These are phyloP conservation scores for Dittrichia graveolens DNA, from an alignment of 129 eudicot genomes.

Conservation along the genomic window DNA sequence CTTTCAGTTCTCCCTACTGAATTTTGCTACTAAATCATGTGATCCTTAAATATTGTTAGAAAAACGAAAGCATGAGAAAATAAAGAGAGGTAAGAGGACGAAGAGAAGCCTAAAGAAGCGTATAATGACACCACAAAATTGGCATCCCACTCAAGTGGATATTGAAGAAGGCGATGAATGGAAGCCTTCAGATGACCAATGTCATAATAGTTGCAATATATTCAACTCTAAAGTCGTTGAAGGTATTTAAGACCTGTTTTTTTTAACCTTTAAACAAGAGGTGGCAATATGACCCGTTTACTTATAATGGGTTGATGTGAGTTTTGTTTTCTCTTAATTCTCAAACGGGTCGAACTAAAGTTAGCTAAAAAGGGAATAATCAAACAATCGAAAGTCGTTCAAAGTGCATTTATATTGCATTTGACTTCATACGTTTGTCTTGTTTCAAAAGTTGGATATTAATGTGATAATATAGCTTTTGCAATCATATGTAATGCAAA, in stretches of 20 bases:
- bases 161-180: neutral
- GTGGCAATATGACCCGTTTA: neutral
- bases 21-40: neutral
- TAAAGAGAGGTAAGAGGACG: conserved; percentile 7
- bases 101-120: conserved; percentile 5
- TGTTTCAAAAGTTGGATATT: no score
- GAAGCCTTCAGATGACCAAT: neutral
- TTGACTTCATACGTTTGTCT: no score
- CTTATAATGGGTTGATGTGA: neutral
- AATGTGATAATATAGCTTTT: no score
- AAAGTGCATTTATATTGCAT: no score
- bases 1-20: neutral
- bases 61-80: neutral
- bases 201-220: neutral
- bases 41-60: conserved; percentile 1
- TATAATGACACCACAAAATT: conserved; percentile 1
- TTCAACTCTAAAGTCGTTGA: conserved; percentile 1
- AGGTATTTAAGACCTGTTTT: neutral
- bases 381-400: no score
- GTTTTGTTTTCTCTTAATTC: neutral
- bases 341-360: neutral
- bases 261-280: neutral
- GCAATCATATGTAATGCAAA: no score
- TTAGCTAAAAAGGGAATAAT: no score
- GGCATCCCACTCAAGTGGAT: neutral